Percentiles rank a stretch among this genome's conserved stretches.
These are phyloP conservation scores for Cairneyella variabilis DNA, from an alignment of 495 filamentous ascomycete species.

Conservation along the genomic window DNA sequence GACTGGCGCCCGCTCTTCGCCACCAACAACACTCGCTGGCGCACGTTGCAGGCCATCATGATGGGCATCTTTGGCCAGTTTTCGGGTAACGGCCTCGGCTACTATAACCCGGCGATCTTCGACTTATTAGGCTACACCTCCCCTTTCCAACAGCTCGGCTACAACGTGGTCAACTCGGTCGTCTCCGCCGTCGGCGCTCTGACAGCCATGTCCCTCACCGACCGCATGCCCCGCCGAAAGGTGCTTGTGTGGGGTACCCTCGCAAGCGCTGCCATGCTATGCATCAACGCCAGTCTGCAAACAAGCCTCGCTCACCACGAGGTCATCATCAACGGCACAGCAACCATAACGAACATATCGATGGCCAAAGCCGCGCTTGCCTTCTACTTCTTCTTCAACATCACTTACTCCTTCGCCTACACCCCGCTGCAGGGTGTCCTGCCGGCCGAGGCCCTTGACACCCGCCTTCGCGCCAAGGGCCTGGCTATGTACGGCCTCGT, in stretches of 20 bases:
- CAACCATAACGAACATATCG: conserved; percentile 3
- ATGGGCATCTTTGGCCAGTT: conserved; percentile 51
- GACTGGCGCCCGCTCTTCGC: conserved; percentile 41
- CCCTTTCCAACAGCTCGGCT: conserved; percentile 37
- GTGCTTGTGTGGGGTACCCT: conserved; percentile 14
- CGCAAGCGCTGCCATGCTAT: conserved; percentile 24
- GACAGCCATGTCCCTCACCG: conserved; percentile 31
- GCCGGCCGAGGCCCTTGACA: not conserved
- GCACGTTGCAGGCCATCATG: conserved; percentile 44
- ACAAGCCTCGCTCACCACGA: too few relatives aligned
- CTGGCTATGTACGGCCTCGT: not conserved
- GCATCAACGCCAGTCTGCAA: conserved; percentile 12
- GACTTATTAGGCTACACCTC: conserved; percentile 27
- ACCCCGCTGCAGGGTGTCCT: not conserved
- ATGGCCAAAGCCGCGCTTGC: conserved; percentile 12
- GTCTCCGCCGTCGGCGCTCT: conserved; percentile 39
- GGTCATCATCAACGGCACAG: too few relatives aligned
- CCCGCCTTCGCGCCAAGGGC: conserved; percentile 4
- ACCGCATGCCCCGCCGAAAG: conserved; percentile 17
- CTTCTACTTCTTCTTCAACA: conserved; percentile 20
- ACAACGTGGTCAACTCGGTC: conserved; percentile 43
- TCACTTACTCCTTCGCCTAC: not conserved
- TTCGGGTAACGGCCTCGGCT: conserved; percentile 38
- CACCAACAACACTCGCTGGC: conserved; percentile 42
- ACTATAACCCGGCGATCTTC: conserved; percentile 30